Base-by-base conservation (phyloP, 2,329 filamentous ascomycete species). In the Orbilia quercus region DNA sequence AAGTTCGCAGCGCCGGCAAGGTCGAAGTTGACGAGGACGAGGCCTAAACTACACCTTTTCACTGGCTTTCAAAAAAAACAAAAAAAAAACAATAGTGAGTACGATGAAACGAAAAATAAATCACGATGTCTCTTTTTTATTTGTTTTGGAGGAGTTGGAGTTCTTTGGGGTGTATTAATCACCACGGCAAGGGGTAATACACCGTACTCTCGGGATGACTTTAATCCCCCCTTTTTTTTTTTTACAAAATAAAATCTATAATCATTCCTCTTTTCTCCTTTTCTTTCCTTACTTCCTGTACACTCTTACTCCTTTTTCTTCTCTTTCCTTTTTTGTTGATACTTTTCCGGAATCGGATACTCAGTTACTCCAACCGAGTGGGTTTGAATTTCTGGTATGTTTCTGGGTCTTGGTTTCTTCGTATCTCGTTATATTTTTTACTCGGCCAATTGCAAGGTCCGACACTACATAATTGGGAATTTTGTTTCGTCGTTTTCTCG, bases 1-100 rank as follows among this genome's bases (percentile, higher is more conserved):
- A 74, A n/a, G 77, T 78, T 16, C 75, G 77, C 54, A 62, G 50
- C n/a, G 78, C 78, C 3, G 78, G 78, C 28, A 79, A 78, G 54
- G 77, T 78, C 34, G 77, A 78, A 66, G 65, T 22, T 22, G 65
- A 75, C 7, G 60, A 58, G 20, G 7, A 22, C 11, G 23, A 7
- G 23, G 25, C 23, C n/a, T 9, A 18, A 51, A 28, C 12, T 16
- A 6, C 45, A 3, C 23, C 45, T 9, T 31, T 25, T 14, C n/a
- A 5, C n/a, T 34, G 12, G 25, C 36, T 22, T 14, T 7, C n/a
- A 18, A n/a, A 51, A 36, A 34, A 51, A 9, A 44, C 57, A 51
- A 25, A 16, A 18, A n/a, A 51, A 36, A 34, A 51, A 9, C 48
- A 63, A 51, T 38, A 16, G 48, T 12, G 45, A 51, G 63, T 48